Evolutionary conservation across 192 early-diverging fungal species (phyloP).

Genomic region (Coemansia erecta): DNA sequence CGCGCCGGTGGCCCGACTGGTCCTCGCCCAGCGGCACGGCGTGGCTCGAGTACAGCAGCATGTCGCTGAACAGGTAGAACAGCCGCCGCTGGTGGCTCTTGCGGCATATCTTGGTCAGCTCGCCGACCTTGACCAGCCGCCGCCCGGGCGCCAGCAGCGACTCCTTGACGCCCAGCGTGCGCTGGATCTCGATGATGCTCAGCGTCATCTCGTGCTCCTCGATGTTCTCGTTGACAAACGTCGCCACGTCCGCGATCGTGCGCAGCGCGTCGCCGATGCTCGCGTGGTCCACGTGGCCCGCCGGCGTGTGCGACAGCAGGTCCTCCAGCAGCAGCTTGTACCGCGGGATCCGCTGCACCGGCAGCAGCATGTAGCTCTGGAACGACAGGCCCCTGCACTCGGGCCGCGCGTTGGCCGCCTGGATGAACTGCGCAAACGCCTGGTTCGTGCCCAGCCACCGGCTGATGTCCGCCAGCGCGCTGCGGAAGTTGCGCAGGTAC

Average conservation of each 20-base stretch:
- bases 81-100: slow-evolving; percentile 67
- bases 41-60: slow-evolving; percentile 70
- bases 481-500: slow-evolving; percentile 57
- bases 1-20: slow-evolving; percentile 67
- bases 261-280: slow-evolving; percentile 42
- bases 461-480: slow-evolving; percentile 46
- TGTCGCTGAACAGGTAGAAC: slow-evolving; percentile 77
- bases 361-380: slow-evolving; percentile 54
- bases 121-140: slow-evolving; percentile 61
- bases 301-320: slow-evolving; percentile 55
- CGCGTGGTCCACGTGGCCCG: slow-evolving; percentile 45
- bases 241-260: slow-evolving; percentile 62
- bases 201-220: slow-evolving; percentile 74
- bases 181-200: slow-evolving; percentile 69
- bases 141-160: slow-evolving; percentile 70
- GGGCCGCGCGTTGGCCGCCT: slow-evolving; percentile 35
- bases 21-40: slow-evolving; percentile 59
- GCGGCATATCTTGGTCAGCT: slow-evolving; percentile 73
- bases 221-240: slow-evolving; percentile 77
- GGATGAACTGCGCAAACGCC: slow-evolving; percentile 42
- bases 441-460: slow-evolving; percentile 30
- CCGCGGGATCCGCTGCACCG: slow-evolving; percentile 52
- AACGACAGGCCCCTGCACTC: slow-evolving; percentile 54
- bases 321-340: slow-evolving; percentile 57
- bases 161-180: slow-evolving; percentile 65